A percentile compares a stretch with the other conserved stretches of the same genome.
Evolutionary conservation across 129 eudicot species (phyloP).

Genomic region (Pulicaria dysenterica): DNA sequence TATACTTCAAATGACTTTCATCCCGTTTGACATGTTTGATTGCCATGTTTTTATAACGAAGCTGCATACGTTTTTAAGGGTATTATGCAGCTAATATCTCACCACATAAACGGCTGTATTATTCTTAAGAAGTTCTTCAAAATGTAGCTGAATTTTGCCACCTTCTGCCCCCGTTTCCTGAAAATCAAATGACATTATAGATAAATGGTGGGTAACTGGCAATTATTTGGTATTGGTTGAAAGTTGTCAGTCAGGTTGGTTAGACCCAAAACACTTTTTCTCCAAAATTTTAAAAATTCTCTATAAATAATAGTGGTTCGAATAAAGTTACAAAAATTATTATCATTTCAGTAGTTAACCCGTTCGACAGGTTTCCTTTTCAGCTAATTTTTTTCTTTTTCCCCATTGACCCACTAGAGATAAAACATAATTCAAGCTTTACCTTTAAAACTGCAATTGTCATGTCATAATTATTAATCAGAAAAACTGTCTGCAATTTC

Average conservation of each 20-base stretch:
- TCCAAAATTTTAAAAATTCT: no score
- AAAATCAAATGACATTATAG: slow-evolving; percentile 24
- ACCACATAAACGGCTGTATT: slow-evolving; percentile 87
- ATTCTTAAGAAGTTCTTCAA: slow-evolving; percentile 85
- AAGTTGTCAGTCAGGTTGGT: background rate
- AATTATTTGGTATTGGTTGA: background rate
- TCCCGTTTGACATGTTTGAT: no score
- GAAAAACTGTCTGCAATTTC: slow-evolving; percentile 79
- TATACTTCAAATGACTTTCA: background rate
- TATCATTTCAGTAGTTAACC: background rate
- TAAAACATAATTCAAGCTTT: background rate
- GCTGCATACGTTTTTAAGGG: slow-evolving; percentile 13
- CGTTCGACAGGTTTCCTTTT: background rate
- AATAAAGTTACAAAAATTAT: no score
- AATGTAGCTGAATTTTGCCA: slow-evolving; percentile 85
- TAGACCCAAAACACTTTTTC: no score
- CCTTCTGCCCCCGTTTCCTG: slow-evolving; percentile 97
- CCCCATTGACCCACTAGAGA: background rate
- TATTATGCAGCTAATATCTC: slow-evolving; percentile 25
- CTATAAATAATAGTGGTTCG: no score
- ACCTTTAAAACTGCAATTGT: slow-evolving; percentile 97
- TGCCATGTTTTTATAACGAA: background rate
- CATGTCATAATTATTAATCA: slow-evolving; percentile 97
- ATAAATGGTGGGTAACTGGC: background rate
- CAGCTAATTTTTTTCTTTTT: background rate